phyloP scores from a whole-genome alignment of 163 green algal species.

The Scenedesmus sp. region DNA sequence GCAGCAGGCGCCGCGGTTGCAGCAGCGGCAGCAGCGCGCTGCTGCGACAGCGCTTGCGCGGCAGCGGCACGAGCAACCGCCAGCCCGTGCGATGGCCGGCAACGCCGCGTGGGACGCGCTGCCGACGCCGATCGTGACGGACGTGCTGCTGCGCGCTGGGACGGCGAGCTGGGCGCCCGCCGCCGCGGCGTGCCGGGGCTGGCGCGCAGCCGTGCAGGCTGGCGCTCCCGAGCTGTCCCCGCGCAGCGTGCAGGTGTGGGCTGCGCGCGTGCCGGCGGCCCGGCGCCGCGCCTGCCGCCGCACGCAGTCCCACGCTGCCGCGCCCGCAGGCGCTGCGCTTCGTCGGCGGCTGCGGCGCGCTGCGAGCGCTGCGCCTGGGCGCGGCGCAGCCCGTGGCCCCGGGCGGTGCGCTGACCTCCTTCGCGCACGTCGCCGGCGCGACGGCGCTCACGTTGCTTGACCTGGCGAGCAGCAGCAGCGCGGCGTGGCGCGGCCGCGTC shows the following conservation, averaged over 20 bases:
- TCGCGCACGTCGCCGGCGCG: not conserved
- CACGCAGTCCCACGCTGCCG: not conserved
- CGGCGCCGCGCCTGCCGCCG: not conserved
- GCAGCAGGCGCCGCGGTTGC: no score
- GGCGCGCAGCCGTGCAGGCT: not conserved
- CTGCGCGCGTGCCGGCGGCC: not conserved
- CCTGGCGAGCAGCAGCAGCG: constrained; percentile 3
- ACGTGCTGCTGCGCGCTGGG: not conserved
- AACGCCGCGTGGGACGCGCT: constrained; percentile 9
- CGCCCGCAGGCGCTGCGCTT: constrained; percentile 19
- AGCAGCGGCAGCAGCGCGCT: no score
- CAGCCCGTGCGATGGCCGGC: no score
- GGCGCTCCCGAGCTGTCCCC: not conserved
- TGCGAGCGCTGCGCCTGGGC: constrained; percentile 3
- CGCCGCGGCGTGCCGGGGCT: not conserved
- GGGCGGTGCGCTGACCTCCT: not conserved
- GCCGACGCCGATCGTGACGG: not conserved
- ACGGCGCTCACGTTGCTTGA: not conserved
- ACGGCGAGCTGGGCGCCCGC: not conserved
- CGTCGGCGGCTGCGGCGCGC: not conserved
- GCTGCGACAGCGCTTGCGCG: no score
- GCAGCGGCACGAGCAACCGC: no score
- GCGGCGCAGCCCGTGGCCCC: not conserved
- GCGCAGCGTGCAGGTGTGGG: constrained; percentile 13
- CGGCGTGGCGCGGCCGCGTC: constrained; percentile 6